These are phyloP conservation scores for Cordia subcordata DNA, from an alignment of 257 asterid genomes.

Conservation along the genomic window DNA sequence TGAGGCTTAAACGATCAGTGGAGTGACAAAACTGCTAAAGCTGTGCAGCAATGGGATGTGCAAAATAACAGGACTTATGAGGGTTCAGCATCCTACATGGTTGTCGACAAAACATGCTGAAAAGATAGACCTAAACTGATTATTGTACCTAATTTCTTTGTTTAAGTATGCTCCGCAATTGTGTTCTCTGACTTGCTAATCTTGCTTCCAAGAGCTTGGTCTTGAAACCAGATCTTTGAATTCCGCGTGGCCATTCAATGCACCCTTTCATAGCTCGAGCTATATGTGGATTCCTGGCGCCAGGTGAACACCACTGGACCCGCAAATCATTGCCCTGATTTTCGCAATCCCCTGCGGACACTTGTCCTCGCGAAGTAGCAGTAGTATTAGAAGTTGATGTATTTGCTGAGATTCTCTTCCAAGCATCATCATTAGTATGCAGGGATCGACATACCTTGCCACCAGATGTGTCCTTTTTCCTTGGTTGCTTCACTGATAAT, in stretches of 20 bases:
- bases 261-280: conserved; percentile 46
- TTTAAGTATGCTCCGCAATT: conserved; percentile 28
- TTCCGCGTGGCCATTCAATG: conserved; percentile 39
- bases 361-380: conserved; percentile 16
- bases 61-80: too few relatives aligned
- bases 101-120: too few relatives aligned
- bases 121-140: too few relatives aligned
- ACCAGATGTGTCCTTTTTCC: conserved; percentile 23
- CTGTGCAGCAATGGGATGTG: background rate
- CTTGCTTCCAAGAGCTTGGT: conserved; percentile 32
- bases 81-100: too few relatives aligned
- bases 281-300: conserved; percentile 35
- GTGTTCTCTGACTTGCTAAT: conserved; percentile 29
- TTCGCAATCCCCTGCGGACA: conserved; percentile 8
- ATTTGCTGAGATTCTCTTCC: conserved; percentile 16
- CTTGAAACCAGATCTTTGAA: conserved; percentile 18
- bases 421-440: conserved; percentile 9
- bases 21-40: too few relatives aligned
- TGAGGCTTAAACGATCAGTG: too few relatives aligned
- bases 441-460: conserved; percentile 23
- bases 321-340: background rate
- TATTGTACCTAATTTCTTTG: conserved; percentile 14
- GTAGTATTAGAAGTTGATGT: conserved; percentile 16
- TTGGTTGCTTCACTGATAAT: conserved; percentile 8
- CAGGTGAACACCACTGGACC: conserved; percentile 6